Conservation (phyloP, 2,329 filamentous ascomycete genomes). For the Microdochium bolleyi region DNA sequence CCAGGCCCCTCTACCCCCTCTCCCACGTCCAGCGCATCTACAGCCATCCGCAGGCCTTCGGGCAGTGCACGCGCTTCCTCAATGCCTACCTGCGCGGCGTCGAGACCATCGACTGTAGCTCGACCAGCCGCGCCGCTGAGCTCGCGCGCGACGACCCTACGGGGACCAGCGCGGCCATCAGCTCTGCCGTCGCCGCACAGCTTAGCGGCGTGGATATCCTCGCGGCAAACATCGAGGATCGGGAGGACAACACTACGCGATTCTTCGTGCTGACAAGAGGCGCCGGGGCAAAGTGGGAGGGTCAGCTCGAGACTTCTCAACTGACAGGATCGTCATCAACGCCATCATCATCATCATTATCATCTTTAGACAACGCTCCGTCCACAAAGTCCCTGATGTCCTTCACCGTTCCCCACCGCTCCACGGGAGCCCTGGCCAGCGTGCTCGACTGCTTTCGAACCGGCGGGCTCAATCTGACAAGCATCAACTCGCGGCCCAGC, state of each 20-base stretch:
- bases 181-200: conserved; percentile 64
- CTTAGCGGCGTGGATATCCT: conserved; percentile 63
- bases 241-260: conserved; percentile 67
- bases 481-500: conserved; percentile 73
- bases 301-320: background rate
- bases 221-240: conserved; percentile 63
- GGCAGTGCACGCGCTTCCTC: conserved; percentile 78
- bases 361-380: conserved; percentile 13
- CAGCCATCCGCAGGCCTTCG: conserved; percentile 92
- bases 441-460: conserved; percentile 71
- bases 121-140: conserved; percentile 75
- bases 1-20: conserved; percentile 42
- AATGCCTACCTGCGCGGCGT: conserved; percentile 58
- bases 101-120: conserved; percentile 78
- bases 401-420: conserved; percentile 72
- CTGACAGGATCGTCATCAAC: no score
- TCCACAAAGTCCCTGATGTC: conserved; percentile 65
- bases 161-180: conserved; percentile 67
- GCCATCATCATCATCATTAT: background rate
- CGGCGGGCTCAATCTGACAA: conserved; percentile 73
- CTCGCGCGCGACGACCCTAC: conserved; percentile 54
- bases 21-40: conserved; percentile 68
- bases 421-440: conserved; percentile 76
- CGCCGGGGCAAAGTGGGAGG: background rate
- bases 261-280: conserved; percentile 58